Evolutionary conservation across 495 filamentous ascomycete species (phyloP), one percentile per base, ranked within the genome.

Genomic region (Penicillium argentinense): DNA sequence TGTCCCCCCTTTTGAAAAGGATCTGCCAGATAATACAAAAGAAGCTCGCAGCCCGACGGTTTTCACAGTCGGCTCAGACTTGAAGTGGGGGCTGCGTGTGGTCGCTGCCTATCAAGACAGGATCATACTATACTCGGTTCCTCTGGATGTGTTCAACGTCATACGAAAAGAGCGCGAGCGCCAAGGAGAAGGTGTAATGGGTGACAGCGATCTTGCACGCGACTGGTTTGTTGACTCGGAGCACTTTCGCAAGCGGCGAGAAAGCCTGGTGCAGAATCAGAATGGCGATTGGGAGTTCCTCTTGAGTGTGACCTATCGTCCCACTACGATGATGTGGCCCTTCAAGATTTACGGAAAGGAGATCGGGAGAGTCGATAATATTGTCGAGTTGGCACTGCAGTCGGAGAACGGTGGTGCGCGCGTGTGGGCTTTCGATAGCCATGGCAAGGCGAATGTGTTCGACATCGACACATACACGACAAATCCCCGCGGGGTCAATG

Each of bases 41-140:
- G 26, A 73, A 64, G 38, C 78, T 72, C 45, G 54, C 21, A 45
- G 59, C 9, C 78, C 78, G 0, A 68, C 66, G 4, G 59, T 78
- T 4, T 89, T 87, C 63, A 71, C 75, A 6, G 75, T 73, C 13
- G 81, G 77, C n/a, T 68, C 72, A 1, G 80, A 87, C 42, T 60
- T 85, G n/a, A 62, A 55, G 14, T 80, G 75, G 70, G 84, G 86
- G 21, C 69, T 82, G 1, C 70, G 83, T 3, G 65, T 89, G n/a
- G 80, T 79, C 3, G 86, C 77, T 6, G 81, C 67, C 1, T 87
- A 79, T 47, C 69, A 70, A 5, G 66, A 76, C 28, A 56, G 54
- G 6, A 62, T 89, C 13, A 73, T 80, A 30, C 57, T 89, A 0
- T 89, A 83, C 54, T 80, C 77, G 7, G 66, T 89, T 7, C 83